Percentiles rank a stretch among this genome's conserved stretches.
phyloP scores from a whole-genome alignment of 441 rosid genomes.

The Heliophila coronopifolia region DNA sequence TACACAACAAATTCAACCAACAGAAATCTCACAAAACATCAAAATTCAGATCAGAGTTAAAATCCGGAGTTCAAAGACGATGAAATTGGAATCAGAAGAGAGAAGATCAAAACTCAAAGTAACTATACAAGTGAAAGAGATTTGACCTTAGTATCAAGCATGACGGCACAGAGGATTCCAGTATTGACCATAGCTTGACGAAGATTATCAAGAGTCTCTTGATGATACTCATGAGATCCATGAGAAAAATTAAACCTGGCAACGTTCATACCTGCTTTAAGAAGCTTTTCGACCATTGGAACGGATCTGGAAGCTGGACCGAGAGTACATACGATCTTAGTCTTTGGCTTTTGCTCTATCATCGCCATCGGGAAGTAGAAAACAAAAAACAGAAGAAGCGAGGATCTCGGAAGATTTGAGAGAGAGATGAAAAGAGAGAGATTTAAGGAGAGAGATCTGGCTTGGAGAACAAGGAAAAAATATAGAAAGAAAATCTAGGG shows the following conservation, averaged over 20 bases:
- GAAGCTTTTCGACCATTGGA: conserved; percentile 68
- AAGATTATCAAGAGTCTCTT: conserved; percentile 73
- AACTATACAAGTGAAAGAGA: neutral
- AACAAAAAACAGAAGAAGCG: too few relatives aligned
- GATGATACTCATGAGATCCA: conserved; percentile 80
- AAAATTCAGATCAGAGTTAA: too few relatives aligned
- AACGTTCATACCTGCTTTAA: conserved; percentile 83
- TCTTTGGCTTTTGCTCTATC: conserved; percentile 66
- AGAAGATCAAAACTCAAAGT: neutral
- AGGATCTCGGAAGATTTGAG: too few relatives aligned
- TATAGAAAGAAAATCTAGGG: too few relatives aligned
- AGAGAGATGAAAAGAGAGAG: too few relatives aligned
- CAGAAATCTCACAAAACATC: too few relatives aligned
- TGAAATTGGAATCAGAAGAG: neutral
- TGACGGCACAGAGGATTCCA: conserved; percentile 71
- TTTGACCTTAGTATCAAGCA: conserved; percentile 86
- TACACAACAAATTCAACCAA: too few relatives aligned
- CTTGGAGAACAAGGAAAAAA: too few relatives aligned
- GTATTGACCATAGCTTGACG: conserved; percentile 65
- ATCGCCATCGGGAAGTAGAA: too few relatives aligned
- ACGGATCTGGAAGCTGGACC: conserved; percentile 83
- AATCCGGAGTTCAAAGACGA: too few relatives aligned
- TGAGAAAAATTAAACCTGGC: conserved; percentile 94
- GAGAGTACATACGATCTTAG: conserved; percentile 78
- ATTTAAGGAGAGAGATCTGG: too few relatives aligned